phyloP scores from a whole-genome alignment of 768 basidiomycete species.

The Mycena sanguinolenta region DNA sequence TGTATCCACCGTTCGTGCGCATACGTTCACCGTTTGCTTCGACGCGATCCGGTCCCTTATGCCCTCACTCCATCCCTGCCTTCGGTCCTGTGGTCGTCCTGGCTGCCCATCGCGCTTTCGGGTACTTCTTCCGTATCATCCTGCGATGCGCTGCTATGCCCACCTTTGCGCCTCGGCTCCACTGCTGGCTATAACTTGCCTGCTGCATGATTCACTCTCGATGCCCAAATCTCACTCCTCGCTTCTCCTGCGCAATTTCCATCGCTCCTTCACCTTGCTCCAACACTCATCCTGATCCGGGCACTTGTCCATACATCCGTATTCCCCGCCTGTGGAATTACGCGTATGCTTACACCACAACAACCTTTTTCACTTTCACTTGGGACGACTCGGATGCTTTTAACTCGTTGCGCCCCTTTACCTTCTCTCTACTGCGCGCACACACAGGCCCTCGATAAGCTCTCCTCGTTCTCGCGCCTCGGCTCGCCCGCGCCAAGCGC shows the following conservation, averaged over 20 bases:
- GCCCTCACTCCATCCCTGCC: background rate
- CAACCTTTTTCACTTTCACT: conserved; percentile 30
- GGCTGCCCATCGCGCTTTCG: conserved; percentile 20
- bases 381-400: conserved; percentile 16
- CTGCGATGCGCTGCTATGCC: conserved; percentile 10
- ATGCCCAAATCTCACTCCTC: too few species aligned
- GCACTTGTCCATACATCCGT: background rate
- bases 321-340: too few species aligned
- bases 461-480: conserved; percentile 69
- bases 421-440: conserved; percentile 22
- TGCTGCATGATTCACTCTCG: background rate
- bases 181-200: background rate
- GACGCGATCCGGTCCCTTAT: background rate
- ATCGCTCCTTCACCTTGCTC: background rate
- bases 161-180: too few species aligned
- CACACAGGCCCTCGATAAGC: conserved; percentile 75
- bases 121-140: too few species aligned
- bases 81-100: conserved; percentile 2
- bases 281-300: background rate
- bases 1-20: background rate
- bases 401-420: background rate
- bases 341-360: background rate
- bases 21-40: background rate
- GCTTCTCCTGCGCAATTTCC: too few species aligned
- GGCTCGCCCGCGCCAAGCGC: conserved; percentile 65